Base-by-base conservation (phyloP, 73 alveolate species). In the Paramecium primaurelia region DNA sequence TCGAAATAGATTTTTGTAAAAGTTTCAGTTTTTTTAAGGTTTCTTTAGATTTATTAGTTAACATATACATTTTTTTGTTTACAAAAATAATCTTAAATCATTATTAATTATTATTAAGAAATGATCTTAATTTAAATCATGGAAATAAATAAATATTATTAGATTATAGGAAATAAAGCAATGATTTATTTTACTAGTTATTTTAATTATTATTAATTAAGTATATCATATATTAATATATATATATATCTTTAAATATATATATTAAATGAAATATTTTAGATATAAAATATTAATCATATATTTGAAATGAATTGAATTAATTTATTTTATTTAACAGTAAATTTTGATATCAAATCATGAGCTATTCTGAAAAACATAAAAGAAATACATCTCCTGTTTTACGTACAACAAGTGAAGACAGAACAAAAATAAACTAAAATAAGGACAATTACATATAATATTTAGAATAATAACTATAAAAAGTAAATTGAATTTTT, bases 331-430 rank as follows among this genome's bases (percentile, higher is more conserved):
- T 59, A 59, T 59, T 59, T 59, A 59, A 59, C 77, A 59, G 77
- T 18, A 22, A 77, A 40, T 40, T 40, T 49, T 49, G 59, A 49
- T 49, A 49, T 14, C 18, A 49, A 71, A 71, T 9, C 11, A 71
- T 71, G 86, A 71, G 86, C 58, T 71, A 71, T 34, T 32, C 86
- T 28, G 86, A 71, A 18, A 71, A 71, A 30, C 86, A 71, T 32
- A 71, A 71, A 34, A 71, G 58, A n/a, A 71, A 40, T 71, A 36
- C 58, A 3, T 71, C 86, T 30, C 86, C 86, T 9, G 59, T 71
- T 71, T 18, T 71, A 28, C 49, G 86, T 18, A 71, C 86, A 0
- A 71, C 86, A 32, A 32, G 59, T 30, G 86, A 71, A 71, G 86
- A 71, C 32, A 71, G 86, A 36, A 6, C 34, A 18, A 26, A 71